Base-by-base conservation (phyloP, 2,329 filamentous ascomycete species). In the Botrytis porri region DNA sequence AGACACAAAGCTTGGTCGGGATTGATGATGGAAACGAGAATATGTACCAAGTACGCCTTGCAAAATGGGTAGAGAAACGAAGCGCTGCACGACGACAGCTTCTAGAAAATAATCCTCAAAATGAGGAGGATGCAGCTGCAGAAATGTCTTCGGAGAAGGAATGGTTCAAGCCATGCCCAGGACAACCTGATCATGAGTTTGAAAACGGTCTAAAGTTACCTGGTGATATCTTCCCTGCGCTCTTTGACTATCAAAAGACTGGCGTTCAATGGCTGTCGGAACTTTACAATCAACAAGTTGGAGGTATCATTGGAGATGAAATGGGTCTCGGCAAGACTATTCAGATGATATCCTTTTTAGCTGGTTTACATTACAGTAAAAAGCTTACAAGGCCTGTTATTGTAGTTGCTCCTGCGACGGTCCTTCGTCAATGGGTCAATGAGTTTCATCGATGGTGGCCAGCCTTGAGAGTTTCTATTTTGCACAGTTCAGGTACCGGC, bases 391-490 rank as follows among this genome's bases (percentile, higher is more conserved):
- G 93, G 74, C 96, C 96, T 0, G 90, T 97, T 61, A 93, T 99
- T 74, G 88, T 99, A 12, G 94, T 99, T 6, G 95, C 94, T 69
- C 96, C 96, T 2, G 95, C 95, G 5, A 99, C 96, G 0, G 92
- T 99, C 37, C 91, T 99, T 84, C 92, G 94, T 75, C 96, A 99
- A 81, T 99, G 96, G 96, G 96, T 98, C 20, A 97, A 97, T 76
- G 96, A 99, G 80, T 98, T 99, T 78, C 97, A 99, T 82, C 90
- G 92, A 20, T 99, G 97, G 97, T 99, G 97, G 97, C 96, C 96
- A n/a, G 92, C 96, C n/a, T 85, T 99, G 45, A 89, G 97, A 60
- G 96, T 99, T 8, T 97, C 95, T 0, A 98, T 99, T 75, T 82
- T 99, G 66, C 96, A 99, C 81, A 94, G 94, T 0, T 98, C 96